Percentiles rank a stretch among this genome's conserved stretches.
Conservation (phyloP, 164 flowering plant genomes). For the Dillenia turbinata region DNA sequence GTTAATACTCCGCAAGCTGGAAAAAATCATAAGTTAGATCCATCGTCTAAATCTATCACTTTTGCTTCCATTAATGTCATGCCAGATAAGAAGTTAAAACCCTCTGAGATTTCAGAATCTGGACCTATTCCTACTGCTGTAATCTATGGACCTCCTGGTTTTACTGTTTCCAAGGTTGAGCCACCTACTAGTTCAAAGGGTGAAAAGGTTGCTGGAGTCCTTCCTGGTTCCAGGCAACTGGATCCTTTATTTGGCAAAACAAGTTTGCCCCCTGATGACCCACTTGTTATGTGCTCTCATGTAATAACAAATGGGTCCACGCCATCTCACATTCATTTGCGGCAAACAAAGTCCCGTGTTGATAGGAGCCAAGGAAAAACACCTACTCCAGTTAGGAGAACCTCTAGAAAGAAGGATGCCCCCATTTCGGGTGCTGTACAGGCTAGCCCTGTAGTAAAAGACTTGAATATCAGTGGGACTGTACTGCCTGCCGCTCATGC, state of each 20-base stretch:
- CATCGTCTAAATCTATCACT: conserved; percentile 9
- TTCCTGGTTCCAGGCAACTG: conserved; percentile 9
- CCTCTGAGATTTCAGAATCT: conserved; percentile 8
- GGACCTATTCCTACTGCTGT: conserved; percentile 4
- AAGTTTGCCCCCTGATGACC: neutral
- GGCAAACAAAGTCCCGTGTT: conserved; percentile 16
- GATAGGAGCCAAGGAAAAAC: conserved; percentile 14
- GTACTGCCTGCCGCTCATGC: conserved; percentile 1
- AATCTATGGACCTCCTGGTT: conserved; percentile 5
- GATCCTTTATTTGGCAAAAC: conserved; percentile 7
- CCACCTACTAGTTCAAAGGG: neutral
- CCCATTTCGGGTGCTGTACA: conserved; percentile 2
- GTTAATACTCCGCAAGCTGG: conserved; percentile 3
- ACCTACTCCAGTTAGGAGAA: conserved; percentile 14
- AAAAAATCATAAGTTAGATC: conserved; percentile 13
- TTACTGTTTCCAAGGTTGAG: conserved; percentile 4
- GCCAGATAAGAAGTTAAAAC: conserved; percentile 8
- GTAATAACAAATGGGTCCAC: conserved; percentile 5
- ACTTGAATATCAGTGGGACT: neutral
- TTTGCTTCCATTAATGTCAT: conserved; percentile 13
- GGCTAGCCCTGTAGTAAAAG: neutral
- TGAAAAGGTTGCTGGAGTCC: neutral
- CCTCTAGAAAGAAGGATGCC: conserved; percentile 14
- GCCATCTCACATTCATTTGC: conserved; percentile 4
- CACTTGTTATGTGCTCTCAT: conserved; percentile 13